Conservation (phyloP, 2,329 filamentous ascomycete genomes). For the Cercospora beticola region DNA sequence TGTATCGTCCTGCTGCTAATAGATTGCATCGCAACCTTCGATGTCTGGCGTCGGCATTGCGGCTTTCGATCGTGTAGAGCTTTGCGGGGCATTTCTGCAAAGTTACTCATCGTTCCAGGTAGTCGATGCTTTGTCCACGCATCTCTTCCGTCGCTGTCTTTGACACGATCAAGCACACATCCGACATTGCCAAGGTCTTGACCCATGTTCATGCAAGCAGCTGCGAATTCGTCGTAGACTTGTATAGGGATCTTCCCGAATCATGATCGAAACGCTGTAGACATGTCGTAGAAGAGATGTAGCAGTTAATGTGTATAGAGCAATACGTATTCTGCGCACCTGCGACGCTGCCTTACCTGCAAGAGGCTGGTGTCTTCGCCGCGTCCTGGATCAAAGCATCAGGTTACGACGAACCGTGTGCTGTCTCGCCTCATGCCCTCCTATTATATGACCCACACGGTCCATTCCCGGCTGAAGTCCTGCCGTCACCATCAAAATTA, state of each 20-base stretch:
- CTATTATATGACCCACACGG: no score
- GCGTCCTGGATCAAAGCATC: no score
- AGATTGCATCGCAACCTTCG: background rate
- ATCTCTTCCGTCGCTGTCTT: background rate
- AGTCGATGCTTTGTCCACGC: background rate
- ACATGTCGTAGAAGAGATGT: no score
- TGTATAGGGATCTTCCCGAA: background rate
- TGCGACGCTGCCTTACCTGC: no score
- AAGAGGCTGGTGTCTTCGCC: no score
- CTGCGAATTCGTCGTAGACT: background rate
- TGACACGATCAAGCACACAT: background rate
- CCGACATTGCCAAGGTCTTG: background rate
- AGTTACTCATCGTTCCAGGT: background rate
- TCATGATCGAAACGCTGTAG: background rate
- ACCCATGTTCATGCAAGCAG: background rate
- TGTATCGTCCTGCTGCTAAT: background rate
- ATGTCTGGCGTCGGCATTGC: background rate
- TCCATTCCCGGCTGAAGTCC: no score
- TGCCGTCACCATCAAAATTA: no score
- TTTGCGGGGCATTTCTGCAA: background rate
- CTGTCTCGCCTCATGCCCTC: no score
- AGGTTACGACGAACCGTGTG: no score
- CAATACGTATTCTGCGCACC: no score
- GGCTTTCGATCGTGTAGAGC: background rate
- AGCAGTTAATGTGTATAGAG: no score